These are phyloP conservation scores for Mortierella sp. DNA, from an alignment of 371 early-diverging fungal genomes.

Conservation along the genomic window DNA sequence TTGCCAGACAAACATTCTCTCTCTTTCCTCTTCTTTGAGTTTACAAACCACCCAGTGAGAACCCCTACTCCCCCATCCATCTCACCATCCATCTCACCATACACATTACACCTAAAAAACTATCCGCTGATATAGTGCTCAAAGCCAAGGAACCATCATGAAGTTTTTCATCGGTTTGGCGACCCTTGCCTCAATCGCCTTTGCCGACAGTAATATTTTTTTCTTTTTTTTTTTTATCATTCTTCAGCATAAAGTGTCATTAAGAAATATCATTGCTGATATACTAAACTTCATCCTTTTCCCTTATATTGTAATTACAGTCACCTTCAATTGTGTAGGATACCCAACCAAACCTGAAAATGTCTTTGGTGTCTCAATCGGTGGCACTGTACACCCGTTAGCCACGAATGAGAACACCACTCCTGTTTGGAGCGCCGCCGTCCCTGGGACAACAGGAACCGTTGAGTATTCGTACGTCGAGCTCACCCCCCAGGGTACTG, in stretches of 20 bases:
- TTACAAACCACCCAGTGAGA: too few relatives aligned
- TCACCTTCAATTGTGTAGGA: constrained; percentile 45
- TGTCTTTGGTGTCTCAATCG: constrained; percentile 35
- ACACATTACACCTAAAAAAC: not conserved
- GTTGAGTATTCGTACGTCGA: constrained; percentile 40
- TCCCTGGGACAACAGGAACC: constrained; percentile 14
- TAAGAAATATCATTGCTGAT: too few relatives aligned
- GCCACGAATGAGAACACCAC: constrained; percentile 10
- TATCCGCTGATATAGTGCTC: too few relatives aligned
- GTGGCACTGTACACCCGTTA: constrained; percentile 18
- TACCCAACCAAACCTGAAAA: constrained; percentile 1
- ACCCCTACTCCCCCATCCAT: not conserved
- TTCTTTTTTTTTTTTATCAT: too few relatives aligned
- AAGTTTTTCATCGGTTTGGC: constrained; percentile 34
- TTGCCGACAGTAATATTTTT: constrained; percentile 42
- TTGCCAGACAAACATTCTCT: not conserved
- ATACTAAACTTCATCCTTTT: too few relatives aligned
- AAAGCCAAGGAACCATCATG: constrained; percentile 15
- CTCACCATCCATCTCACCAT: not conserved
- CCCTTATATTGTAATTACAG: constrained; percentile 9
- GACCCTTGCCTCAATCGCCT: constrained; percentile 34
- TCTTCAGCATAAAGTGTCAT: not conserved
- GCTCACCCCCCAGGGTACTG: constrained; percentile 12
- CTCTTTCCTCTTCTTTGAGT: not conserved
- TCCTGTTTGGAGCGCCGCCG: constrained; percentile 29